These are phyloP conservation scores for Penicillium odoratum DNA, from an alignment of 495 filamentous ascomycete species.

Conservation along the genomic window DNA sequence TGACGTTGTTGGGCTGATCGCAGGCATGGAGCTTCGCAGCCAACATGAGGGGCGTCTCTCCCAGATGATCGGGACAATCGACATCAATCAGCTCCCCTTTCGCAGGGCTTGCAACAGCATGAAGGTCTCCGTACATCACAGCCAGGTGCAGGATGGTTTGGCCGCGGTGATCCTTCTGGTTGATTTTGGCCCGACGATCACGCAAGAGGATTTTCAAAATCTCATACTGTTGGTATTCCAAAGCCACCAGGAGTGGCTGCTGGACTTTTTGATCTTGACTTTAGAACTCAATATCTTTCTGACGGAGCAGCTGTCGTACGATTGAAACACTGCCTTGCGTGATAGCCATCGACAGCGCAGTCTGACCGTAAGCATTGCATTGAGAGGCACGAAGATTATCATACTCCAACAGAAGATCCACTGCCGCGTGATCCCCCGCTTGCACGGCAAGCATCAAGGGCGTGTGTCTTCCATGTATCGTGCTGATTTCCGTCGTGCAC, in stretches of 20 bases:
- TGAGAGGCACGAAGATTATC: background rate
- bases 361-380: background rate
- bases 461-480: background rate
- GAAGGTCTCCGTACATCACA: conserved; percentile 4
- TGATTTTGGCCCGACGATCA: background rate
- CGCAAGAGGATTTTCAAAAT: background rate
- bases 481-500: background rate
- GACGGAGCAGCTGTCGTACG: background rate
- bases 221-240: background rate
- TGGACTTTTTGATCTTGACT: too few species aligned
- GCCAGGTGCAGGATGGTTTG: conserved; percentile 6
- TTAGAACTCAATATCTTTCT: too few species aligned
- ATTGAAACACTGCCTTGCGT: background rate
- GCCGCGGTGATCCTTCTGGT: background rate
- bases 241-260: background rate
- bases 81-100: background rate
- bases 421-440: background rate
- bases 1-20: background rate
- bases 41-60: background rate
- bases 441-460: background rate
- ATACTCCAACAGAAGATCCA: background rate
- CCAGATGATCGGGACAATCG: conserved; percentile 4
- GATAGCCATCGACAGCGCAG: background rate
- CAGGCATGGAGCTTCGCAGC: background rate
- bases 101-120: background rate